Conservation (phyloP, 768 basidiomycete genomes). For the Mycena floridula region DNA sequence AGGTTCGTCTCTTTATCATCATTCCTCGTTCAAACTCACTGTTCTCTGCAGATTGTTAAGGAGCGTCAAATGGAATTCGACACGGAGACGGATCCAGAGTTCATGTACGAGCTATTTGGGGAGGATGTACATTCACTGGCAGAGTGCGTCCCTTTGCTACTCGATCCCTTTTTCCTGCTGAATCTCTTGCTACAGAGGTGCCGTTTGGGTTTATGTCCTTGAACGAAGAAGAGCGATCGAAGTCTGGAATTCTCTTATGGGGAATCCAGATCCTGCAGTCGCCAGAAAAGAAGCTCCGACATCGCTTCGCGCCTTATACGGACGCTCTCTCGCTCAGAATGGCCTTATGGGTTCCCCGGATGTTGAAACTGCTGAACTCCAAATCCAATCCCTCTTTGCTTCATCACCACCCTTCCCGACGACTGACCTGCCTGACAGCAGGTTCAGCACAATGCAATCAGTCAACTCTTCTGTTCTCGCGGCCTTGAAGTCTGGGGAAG, state of each 20-base stretch:
- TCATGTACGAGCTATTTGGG: constrained; percentile 74
- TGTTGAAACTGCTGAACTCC: constrained; percentile 63
- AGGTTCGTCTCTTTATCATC: constrained; percentile 47
- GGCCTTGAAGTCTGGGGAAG: constrained; percentile 27
- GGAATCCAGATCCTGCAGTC: constrained; percentile 51
- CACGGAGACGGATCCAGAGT: constrained; percentile 74
- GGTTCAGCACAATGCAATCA: constrained; percentile 34
- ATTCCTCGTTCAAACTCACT: no score
- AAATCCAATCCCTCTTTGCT: constrained; percentile 72
- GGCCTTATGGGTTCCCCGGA: constrained; percentile 71
- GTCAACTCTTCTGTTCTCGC: constrained; percentile 43
- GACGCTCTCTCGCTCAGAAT: constrained; percentile 47
- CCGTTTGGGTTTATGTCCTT: constrained; percentile 90
- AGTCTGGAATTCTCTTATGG: constrained; percentile 75
- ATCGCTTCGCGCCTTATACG: constrained; percentile 70
- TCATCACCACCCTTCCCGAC: constrained; percentile 79
- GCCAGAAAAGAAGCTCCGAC: constrained; percentile 51
- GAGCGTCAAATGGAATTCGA: constrained; percentile 89
- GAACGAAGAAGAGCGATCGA: constrained; percentile 78
- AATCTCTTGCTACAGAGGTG: constrained; percentile 44
- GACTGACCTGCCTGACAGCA: constrained; percentile 50
- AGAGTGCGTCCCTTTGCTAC: constrained; percentile 49
- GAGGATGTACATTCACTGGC: constrained; percentile 67
- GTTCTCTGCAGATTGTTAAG: constrained; percentile 60
- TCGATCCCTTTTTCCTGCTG: constrained; percentile 2